Conservation (phyloP, 306 rosid species). For the Lotus japonicus region DNA sequence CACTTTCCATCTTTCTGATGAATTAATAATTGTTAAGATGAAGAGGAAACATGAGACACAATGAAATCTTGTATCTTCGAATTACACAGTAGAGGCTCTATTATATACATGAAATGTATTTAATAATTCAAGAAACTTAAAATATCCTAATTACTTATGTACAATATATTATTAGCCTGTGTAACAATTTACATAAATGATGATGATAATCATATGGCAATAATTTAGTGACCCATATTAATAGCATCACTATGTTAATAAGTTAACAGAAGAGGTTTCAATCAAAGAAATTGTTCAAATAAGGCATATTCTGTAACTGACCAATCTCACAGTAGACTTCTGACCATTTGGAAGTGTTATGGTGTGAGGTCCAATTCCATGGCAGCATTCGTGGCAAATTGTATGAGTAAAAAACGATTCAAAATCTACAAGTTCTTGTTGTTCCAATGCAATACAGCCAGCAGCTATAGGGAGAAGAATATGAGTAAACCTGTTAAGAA, state of each 20-base stretch:
- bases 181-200: background rate
- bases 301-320: constrained; percentile 35
- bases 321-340: constrained; percentile 89
- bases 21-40: no score
- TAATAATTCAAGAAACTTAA: no score
- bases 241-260: background rate
- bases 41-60: no score
- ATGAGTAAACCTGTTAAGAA: constrained; percentile 66
- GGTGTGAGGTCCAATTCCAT: constrained; percentile 95
- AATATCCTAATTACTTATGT: no score
- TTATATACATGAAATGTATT: no score
- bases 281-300: constrained; percentile 1
- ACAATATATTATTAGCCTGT: background rate
- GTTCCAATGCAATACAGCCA: constrained; percentile 63
- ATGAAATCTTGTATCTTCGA: no score
- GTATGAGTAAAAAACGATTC: constrained; percentile 92
- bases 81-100: no score
- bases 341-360: constrained; percentile 86
- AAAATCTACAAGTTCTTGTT: constrained; percentile 76
- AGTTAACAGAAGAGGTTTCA: background rate
- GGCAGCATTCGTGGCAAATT: constrained; percentile 98
- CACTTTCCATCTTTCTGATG: no score
- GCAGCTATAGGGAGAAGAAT: constrained; percentile 85
- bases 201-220: no score
- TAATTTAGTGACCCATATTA: background rate